phyloP scores from a whole-genome alignment of 116 monocot species.

The Posidonia oceanica region DNA sequence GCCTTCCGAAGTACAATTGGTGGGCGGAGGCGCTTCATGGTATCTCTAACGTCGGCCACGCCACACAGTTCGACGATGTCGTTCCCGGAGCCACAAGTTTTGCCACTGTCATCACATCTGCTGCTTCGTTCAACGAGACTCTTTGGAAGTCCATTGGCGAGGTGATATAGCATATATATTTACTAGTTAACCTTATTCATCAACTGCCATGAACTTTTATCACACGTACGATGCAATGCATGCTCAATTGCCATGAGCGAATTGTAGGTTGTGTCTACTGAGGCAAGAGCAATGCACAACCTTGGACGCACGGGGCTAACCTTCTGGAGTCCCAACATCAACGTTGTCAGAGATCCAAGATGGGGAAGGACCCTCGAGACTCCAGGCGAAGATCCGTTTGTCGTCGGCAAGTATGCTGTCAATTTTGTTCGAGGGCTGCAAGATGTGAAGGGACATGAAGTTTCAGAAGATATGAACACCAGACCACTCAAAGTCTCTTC shows the following conservation, averaged over 20 bases:
- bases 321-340: constrained; percentile 35
- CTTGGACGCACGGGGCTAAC: constrained; percentile 24
- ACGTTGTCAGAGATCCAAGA: constrained; percentile 25
- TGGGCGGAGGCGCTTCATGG: constrained; percentile 65
- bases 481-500: constrained; percentile 17
- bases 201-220: no score
- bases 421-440: constrained; percentile 30
- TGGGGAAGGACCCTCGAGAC: constrained; percentile 33
- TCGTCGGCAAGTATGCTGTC: constrained; percentile 12
- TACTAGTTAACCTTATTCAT: no score
- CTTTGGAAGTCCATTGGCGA: constrained; percentile 35
- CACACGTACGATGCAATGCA: no score
- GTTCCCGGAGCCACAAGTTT: constrained; percentile 45
- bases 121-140: constrained; percentile 45
- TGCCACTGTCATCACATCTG: constrained; percentile 23
- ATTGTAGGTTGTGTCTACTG: constrained; percentile 20
- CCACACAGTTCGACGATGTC: constrained; percentile 21
- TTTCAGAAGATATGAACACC: neutral
- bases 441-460: constrained; percentile 6
- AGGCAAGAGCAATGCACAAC: constrained; percentile 41
- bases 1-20: constrained; percentile 41
- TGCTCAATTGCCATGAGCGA: neutral
- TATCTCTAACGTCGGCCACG: constrained; percentile 18
- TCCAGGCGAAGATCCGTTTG: constrained; percentile 26
- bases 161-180: constrained; percentile 10